Conservation (phyloP, 116 monocot species). For the Posidonia oceanica region DNA sequence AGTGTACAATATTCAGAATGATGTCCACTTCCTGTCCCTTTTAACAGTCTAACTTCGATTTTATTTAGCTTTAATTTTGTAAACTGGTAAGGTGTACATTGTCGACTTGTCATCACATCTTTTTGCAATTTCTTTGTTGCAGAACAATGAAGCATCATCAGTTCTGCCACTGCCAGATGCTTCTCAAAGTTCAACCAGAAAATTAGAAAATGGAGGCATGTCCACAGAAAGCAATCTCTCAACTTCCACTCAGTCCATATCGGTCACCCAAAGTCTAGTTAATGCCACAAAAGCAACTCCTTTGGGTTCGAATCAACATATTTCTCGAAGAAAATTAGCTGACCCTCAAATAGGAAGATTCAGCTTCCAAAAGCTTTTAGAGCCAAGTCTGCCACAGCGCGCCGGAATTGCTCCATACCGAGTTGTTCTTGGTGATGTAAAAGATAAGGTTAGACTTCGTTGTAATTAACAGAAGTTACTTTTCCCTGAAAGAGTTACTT, state of each 20-base stretch:
- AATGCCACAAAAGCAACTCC: slow-evolving; percentile 20
- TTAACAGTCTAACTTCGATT: no score
- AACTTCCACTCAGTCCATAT: slow-evolving; percentile 2
- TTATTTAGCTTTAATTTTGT: neutral
- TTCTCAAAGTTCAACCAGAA: slow-evolving; percentile 11
- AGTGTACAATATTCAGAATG: no score
- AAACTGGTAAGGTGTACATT: neutral
- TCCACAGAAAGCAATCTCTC: neutral
- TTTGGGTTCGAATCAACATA: slow-evolving; percentile 27
- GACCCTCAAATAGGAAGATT: slow-evolving; percentile 63
- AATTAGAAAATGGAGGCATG: slow-evolving; percentile 13
- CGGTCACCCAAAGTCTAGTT: slow-evolving; percentile 8
- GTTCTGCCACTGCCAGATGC: slow-evolving; percentile 11
- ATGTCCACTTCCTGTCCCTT: neutral
- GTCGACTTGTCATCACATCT: neutral
- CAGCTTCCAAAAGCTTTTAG: slow-evolving; percentile 84
- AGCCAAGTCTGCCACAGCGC: slow-evolving; percentile 53
- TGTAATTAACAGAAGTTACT: neutral
- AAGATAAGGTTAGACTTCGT: slow-evolving; percentile 55
- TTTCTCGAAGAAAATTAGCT: slow-evolving; percentile 56
- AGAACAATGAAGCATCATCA: slow-evolving; percentile 14
- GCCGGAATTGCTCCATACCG: slow-evolving; percentile 79
- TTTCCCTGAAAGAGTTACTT: no score
- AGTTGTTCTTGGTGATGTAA: slow-evolving; percentile 84
- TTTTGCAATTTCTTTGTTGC: neutral